Base-by-base conservation (phyloP, 257 asterid genomes). In the Primulina eburnea region DNA sequence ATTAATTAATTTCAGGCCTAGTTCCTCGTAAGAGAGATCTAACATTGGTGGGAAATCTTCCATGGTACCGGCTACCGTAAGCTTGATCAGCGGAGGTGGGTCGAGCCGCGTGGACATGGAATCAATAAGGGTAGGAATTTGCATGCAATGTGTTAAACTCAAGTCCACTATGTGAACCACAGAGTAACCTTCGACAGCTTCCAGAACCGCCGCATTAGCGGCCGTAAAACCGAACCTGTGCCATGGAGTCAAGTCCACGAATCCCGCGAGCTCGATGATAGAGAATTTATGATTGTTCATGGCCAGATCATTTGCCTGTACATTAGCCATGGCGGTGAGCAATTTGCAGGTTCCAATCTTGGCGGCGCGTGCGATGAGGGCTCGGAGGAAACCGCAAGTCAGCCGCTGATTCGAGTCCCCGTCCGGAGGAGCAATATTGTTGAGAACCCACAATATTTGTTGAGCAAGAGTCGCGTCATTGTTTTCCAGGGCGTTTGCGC, bases 211-310 rank as follows among this genome's bases (percentile, higher is more conserved):
- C 5, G 89, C 86, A 30, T 93, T 93, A 1, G 98, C 96, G 0
- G 95, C 96, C 6, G 96, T 89, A 84, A 87, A 93, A 14, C 98
- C 98, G 71, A 93, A 93, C 12, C 98, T 68, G 73, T 93, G 94
- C 97, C 97, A 90, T n/a, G 98, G 98, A 0, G 98, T 93, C 21
- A 93, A 76, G 82, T 93, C 98, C 30, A 93, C 97, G 80, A 80
- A 93, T 34, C 82, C 75, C 6, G 98, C 90, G 1, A 93, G 92
- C 82, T 93, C 96, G 8, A 90, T 83, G 65, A 87, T 83, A 32
- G 96, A 84, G 86, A 90, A 90, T 5, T 73, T 87, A 70, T 90
- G 97, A 30, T 81, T 86, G 37, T 32, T 40, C 69, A 81, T 60
- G 57, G 78, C 29, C 4, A 65, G 68, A 64, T 73, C 80, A 17